These are phyloP conservation scores for Yamadazyma conglobata DNA, from an alignment of 1,139 yeast species.

Conservation along the genomic window DNA sequence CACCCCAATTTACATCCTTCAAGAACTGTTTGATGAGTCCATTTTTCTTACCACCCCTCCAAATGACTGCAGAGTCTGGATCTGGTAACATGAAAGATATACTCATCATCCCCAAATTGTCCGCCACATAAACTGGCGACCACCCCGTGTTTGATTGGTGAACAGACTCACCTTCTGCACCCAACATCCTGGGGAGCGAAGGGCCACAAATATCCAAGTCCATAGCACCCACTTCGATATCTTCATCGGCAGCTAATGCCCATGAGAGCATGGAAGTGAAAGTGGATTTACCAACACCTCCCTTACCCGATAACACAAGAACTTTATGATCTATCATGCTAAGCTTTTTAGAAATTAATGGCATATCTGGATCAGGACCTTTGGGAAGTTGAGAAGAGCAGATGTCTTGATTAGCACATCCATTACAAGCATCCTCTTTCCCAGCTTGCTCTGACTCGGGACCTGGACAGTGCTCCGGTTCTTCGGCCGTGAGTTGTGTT, in stretches of 20 bases:
- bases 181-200: conserved; percentile 90
- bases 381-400: conserved; percentile 81
- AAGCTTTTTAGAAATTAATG: conserved; percentile 67
- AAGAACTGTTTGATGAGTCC: conserved; percentile 90
- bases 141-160: conserved; percentile 92
- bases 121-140: conserved; percentile 96
- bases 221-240: conserved; percentile 89
- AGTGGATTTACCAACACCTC: conserved; percentile 98
- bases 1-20: conserved; percentile 96
- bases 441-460: conserved; percentile 95
- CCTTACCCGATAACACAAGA: conserved; percentile 88
- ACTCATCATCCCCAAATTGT: conserved; percentile 92
- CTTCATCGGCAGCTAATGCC: conserved; percentile 91
- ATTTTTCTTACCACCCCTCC: conserved; percentile 96
- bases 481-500: conserved; percentile 48
- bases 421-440: conserved; percentile 86
- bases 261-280: conserved; percentile 92
- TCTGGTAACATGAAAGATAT: conserved; percentile 95
- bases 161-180: conserved; percentile 81
- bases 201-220: conserved; percentile 98
- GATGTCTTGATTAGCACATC: conserved; percentile 90
- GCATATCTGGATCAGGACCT: conserved; percentile 95
- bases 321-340: conserved; percentile 74
- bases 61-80: conserved; percentile 88
- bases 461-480: conserved; percentile 98